Evolutionary conservation across 805 yeast genomes (phyloP).

Genomic region (Blastobotrys mokoenaii): DNA sequence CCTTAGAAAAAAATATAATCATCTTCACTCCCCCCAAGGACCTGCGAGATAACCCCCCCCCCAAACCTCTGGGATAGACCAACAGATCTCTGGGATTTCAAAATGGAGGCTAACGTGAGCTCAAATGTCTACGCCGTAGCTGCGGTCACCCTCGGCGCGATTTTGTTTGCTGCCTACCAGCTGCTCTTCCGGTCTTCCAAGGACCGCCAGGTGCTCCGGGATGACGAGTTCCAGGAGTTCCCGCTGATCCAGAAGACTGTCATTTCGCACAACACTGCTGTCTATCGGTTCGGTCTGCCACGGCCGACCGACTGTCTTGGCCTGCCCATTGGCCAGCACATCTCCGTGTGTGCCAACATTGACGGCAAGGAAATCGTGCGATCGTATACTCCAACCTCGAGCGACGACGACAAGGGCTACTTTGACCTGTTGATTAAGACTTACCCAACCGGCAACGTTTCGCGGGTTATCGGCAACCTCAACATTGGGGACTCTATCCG

Average conservation of each 20-base stretch:
- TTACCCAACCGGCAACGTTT: slow-evolving; percentile 78
- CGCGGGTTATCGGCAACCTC: slow-evolving; percentile 61
- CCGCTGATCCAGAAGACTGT: slow-evolving; percentile 74
- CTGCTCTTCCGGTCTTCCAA: neutral
- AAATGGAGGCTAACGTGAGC: too few relatives aligned
- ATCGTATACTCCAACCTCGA: slow-evolving; percentile 83
- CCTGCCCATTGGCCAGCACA: slow-evolving; percentile 90
- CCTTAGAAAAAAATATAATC: too few relatives aligned
- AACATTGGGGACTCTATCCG: slow-evolving; percentile 71
- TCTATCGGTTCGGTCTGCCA: slow-evolving; percentile 77
- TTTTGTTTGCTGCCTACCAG: neutral
- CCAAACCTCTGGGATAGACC: too few relatives aligned
- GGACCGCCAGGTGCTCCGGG: slow-evolving; percentile 42
- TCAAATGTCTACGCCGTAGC: neutral
- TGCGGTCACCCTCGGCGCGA: neutral
- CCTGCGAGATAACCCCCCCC: too few relatives aligned
- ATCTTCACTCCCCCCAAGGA: too few relatives aligned
- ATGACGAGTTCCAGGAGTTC: slow-evolving; percentile 65
- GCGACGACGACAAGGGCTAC: slow-evolving; percentile 54
- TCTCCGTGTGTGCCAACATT: slow-evolving; percentile 68
- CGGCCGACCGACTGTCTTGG: slow-evolving; percentile 68
- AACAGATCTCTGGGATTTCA: too few relatives aligned
- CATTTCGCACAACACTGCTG: slow-evolving; percentile 73
- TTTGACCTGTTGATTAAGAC: slow-evolving; percentile 80
- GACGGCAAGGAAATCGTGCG: slow-evolving; percentile 76